Percentiles rank a stretch among this genome's conserved stretches.
Evolutionary conservation across 2,329 filamentous ascomycete species (phyloP).

Genomic region (Penicillium polonicum): DNA sequence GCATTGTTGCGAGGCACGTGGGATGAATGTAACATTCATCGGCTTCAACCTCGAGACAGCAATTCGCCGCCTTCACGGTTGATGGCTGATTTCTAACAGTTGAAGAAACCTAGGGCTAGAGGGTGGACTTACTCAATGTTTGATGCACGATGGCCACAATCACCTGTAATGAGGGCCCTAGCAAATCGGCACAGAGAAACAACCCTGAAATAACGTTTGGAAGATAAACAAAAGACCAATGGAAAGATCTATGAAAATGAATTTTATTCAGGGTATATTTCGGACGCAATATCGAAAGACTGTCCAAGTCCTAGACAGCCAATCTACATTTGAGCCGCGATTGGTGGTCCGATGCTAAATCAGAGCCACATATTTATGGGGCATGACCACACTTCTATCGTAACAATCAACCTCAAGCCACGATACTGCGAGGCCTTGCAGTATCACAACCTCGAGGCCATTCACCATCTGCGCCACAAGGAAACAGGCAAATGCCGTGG

Average conservation of each 20-base stretch:
- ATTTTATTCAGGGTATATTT: conserved; percentile 23
- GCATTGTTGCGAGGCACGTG: conserved; percentile 23
- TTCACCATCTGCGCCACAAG: conserved; percentile 5
- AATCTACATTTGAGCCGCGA: conserved; percentile 3
- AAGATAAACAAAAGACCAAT: neutral
- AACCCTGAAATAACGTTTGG: neutral
- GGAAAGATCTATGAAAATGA: conserved; percentile 6
- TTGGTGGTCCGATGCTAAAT: conserved; percentile 7
- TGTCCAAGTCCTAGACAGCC: neutral
- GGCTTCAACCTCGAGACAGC: neutral
- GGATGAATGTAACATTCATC: neutral
- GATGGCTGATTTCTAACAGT: neutral
- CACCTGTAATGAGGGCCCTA: neutral
- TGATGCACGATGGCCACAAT: neutral
- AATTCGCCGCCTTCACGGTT: neutral
- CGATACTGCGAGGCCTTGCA: neutral
- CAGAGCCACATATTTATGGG: conserved; percentile 7
- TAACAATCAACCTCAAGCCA: neutral
- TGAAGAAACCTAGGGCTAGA: neutral
- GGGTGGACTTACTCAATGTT: neutral
- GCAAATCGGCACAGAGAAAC: neutral
- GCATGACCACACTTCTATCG: conserved; percentile 1
- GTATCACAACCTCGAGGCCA: neutral
- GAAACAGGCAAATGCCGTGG: conserved; percentile 17
- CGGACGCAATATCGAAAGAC: neutral